These are phyloP conservation scores for Magnolia changhungtana DNA, from an alignment of 164 flowering plant species.

Conservation along the genomic window DNA sequence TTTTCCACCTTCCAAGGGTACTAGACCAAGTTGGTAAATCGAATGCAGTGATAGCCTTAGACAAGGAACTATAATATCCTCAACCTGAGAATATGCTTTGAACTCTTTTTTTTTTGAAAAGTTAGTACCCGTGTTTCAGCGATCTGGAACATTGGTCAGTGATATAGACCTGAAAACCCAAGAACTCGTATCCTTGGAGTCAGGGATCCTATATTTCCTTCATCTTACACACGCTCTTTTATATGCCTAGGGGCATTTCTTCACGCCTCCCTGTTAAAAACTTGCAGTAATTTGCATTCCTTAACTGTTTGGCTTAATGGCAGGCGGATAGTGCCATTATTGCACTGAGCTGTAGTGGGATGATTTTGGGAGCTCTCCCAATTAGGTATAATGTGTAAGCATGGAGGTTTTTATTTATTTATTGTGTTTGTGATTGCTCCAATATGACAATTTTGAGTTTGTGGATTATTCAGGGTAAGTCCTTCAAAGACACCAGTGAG, in stretches of 20 bases:
- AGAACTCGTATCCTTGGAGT: neutral
- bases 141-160: neutral
- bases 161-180: neutral
- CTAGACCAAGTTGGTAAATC: neutral
- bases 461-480: slow-evolving; percentile 63
- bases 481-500: slow-evolving; percentile 98
- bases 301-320: slow-evolving; percentile 2
- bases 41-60: neutral
- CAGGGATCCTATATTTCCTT: neutral
- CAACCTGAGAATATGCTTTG: neutral
- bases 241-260: neutral
- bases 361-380: slow-evolving; percentile 68
- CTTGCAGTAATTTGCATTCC: no score
- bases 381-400: slow-evolving; percentile 47
- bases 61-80: neutral
- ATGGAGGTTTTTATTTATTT: neutral
- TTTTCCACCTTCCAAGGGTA: no score
- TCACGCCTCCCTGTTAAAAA: neutral
- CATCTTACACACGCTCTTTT: neutral
- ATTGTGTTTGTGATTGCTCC: neutral
- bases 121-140: no score
- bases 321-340: slow-evolving; percentile 96
- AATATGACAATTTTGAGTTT: neutral
- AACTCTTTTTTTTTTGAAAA: neutral
- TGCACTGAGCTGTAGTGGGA: slow-evolving; percentile 87